A percentile compares a stretch with the other conserved stretches of the same genome.
phyloP scores from a whole-genome alignment of 2,329 filamentous ascomycete species.

The Eutypa lata region DNA sequence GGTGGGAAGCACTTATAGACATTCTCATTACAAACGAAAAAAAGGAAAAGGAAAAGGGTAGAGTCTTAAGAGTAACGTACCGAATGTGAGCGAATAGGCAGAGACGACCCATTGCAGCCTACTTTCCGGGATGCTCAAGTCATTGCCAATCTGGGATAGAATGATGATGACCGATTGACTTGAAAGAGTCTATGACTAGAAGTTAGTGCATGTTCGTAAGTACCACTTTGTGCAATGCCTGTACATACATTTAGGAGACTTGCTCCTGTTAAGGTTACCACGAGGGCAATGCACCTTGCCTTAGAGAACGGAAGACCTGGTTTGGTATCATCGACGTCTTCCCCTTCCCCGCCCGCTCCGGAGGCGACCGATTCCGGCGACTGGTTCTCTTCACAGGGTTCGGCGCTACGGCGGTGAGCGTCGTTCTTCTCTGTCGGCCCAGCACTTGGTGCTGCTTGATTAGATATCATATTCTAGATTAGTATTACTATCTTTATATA shows the following conservation, averaged over 20 bases:
- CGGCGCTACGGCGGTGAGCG: no score
- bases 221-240: not conserved
- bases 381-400: no score
- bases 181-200: constrained; percentile 48
- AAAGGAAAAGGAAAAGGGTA: no score
- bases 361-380: not conserved
- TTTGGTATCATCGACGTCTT: constrained; percentile 8
- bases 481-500: no score
- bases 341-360: not conserved
- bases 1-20: no score
- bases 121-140: constrained; percentile 53
- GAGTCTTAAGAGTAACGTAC: not conserved
- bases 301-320: constrained; percentile 40
- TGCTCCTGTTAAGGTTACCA: constrained; percentile 52
- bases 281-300: constrained; percentile 51
- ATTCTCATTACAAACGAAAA: no score
- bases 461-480: no score
- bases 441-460: no score
- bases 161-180: constrained; percentile 60
- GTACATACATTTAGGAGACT: constrained; percentile 51
- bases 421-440: no score
- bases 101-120: constrained; percentile 66
- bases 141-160: constrained; percentile 57
- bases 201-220: no score
- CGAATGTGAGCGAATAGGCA: constrained; percentile 63